Evolutionary conservation across 306 rosid genomes (phyloP).

Genomic region (Inga leiocalycina): DNA sequence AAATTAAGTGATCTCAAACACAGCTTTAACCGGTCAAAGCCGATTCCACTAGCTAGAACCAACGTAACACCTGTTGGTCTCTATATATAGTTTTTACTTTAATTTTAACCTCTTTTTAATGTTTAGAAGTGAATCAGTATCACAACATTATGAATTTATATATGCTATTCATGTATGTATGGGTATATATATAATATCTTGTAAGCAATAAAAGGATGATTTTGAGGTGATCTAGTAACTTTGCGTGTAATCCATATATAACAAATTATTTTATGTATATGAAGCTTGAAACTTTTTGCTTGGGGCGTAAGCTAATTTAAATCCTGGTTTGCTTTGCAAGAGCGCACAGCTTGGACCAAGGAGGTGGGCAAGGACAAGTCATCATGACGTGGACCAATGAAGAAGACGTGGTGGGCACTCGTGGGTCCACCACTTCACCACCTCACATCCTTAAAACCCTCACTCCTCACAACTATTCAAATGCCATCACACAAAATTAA

Average conservation of each 20-base stretch:
- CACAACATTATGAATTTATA: not conserved
- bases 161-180: not conserved
- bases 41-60: too few species aligned
- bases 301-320: not conserved
- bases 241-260: not conserved
- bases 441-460: constrained; percentile 27
- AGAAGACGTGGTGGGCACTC: constrained; percentile 29
- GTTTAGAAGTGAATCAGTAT: not conserved
- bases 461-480: constrained; percentile 1
- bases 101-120: too few species aligned
- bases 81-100: too few species aligned
- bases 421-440: constrained; percentile 37
- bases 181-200: not conserved
- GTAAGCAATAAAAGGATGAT: not conserved
- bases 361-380: constrained; percentile 34
- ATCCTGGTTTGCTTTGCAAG: not conserved
- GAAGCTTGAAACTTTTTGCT: not conserved
- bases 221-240: not conserved
- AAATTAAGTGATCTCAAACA: too few species aligned
- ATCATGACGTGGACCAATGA: constrained; percentile 72
- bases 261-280: not conserved
- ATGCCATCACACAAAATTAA: not conserved
- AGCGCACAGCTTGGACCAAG: not conserved
- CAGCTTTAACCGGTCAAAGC: too few species aligned
- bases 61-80: too few species aligned